Percentiles rank a stretch among this genome's conserved stretches.
Conservation (phyloP, 495 filamentous ascomycete species). For the Achaetomiella virescens region DNA sequence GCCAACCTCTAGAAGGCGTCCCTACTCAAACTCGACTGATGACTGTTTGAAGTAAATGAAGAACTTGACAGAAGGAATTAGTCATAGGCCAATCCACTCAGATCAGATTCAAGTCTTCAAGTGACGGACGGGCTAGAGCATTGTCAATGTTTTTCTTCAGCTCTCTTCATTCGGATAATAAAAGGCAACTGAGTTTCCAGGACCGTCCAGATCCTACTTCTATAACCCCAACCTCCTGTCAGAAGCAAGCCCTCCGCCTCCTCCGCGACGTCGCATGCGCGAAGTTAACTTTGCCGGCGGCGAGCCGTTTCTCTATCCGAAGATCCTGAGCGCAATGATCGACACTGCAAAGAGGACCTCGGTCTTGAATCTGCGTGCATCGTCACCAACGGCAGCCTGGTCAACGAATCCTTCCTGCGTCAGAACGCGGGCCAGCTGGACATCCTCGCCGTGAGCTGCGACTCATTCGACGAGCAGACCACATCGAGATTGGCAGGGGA, state of each 20-base stretch:
- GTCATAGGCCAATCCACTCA: too few species aligned
- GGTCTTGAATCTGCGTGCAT: slow-evolving; percentile 27
- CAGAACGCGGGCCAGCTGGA: slow-evolving; percentile 43
- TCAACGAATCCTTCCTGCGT: slow-evolving; percentile 25
- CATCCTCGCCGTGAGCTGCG: slow-evolving; percentile 51
- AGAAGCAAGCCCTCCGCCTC: slow-evolving; percentile 42
- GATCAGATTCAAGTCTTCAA: too few species aligned
- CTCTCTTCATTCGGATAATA: too few species aligned
- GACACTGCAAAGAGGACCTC: slow-evolving; percentile 46
- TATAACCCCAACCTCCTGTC: too few species aligned
- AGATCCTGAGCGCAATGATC: slow-evolving; percentile 41
- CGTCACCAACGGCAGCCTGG: slow-evolving; percentile 18
- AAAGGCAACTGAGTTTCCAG: too few species aligned
- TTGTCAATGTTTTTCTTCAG: too few species aligned
- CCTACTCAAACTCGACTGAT: too few species aligned
- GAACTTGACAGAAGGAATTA: too few species aligned
- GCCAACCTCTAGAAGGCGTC: too few species aligned
- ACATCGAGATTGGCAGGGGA: slow-evolving; percentile 48
- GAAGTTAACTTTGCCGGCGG: slow-evolving; percentile 58
- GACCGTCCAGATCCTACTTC: too few species aligned
- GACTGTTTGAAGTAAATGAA: too few species aligned
- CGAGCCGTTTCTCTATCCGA: slow-evolving; percentile 53
- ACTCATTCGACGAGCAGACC: slow-evolving; percentile 50
- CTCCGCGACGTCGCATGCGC: slow-evolving; percentile 46
- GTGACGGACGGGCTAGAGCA: too few species aligned